A percentile compares a stretch with the other conserved stretches of the same genome.
Evolutionary conservation across 306 rosid genomes (phyloP).

Genomic region (Prunus kanzakura): DNA sequence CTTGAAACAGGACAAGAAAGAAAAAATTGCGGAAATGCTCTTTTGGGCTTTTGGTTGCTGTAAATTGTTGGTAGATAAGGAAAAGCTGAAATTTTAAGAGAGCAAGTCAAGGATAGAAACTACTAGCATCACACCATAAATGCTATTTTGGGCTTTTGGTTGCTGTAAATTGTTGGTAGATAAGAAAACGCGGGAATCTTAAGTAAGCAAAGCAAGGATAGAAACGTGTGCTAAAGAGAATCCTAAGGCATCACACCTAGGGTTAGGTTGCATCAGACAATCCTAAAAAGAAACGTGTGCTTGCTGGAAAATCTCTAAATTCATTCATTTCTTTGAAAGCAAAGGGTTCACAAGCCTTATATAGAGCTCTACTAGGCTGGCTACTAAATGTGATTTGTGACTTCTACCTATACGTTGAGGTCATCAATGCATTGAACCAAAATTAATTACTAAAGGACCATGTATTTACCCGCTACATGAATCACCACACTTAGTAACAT

Average conservation of each 20-base stretch:
- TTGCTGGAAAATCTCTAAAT: background rate
- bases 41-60: background rate
- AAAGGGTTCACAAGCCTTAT: background rate
- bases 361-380: background rate
- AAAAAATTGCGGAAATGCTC: background rate
- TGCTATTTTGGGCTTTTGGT: background rate
- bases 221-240: too few relatives aligned
- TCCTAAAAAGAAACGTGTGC: background rate
- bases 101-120: background rate
- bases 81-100: background rate
- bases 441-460: background rate
- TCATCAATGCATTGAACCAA: background rate
- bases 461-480: background rate
- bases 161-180: background rate
- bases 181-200: background rate
- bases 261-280: background rate
- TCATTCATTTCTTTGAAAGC: background rate
- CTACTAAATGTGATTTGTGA: background rate
- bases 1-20: background rate
- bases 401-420: background rate
- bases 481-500: background rate
- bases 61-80: background rate
- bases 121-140: background rate
- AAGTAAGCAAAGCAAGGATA: background rate
- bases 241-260: background rate